phyloP scores from a whole-genome alignment of 352 stramenopile species.

The Achlya hypogyna region DNA sequence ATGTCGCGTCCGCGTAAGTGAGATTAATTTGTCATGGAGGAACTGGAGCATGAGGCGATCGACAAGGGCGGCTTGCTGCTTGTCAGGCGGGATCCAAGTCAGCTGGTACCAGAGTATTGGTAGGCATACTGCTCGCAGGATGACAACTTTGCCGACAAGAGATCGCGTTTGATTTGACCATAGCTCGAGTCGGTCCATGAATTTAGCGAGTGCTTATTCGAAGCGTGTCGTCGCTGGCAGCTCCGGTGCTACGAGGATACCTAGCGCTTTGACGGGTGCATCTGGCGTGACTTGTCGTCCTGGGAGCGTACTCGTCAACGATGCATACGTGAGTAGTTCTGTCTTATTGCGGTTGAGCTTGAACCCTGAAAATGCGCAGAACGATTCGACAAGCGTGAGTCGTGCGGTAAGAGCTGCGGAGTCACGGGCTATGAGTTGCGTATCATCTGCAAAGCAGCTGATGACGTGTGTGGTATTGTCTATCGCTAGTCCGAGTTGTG shows the following conservation, averaged over 20 bases:
- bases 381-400: neutral
- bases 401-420: neutral
- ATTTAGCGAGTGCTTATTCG: conserved; percentile 4
- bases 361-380: conserved; percentile 5
- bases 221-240: neutral
- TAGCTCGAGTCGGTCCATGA: neutral
- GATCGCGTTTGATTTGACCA: neutral
- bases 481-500: neutral
- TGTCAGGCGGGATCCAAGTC: neutral
- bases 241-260: conserved; percentile 1
- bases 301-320: neutral
- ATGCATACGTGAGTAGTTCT: neutral
- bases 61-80: neutral
- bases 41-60: neutral
- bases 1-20: neutral
- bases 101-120: conserved; percentile 9
- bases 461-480: neutral
- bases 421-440: conserved; percentile 1
- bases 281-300: neutral
- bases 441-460: conserved; percentile 4
- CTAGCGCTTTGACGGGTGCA: neutral
- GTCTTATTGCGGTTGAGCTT: conserved; percentile 1
- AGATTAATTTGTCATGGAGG: neutral
- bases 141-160: neutral
- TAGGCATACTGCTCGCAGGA: conserved; percentile 2